These are phyloP conservation scores for Aspergillus tubingensis DNA, from an alignment of 2,329 filamentous ascomycete species.

Conservation along the genomic window DNA sequence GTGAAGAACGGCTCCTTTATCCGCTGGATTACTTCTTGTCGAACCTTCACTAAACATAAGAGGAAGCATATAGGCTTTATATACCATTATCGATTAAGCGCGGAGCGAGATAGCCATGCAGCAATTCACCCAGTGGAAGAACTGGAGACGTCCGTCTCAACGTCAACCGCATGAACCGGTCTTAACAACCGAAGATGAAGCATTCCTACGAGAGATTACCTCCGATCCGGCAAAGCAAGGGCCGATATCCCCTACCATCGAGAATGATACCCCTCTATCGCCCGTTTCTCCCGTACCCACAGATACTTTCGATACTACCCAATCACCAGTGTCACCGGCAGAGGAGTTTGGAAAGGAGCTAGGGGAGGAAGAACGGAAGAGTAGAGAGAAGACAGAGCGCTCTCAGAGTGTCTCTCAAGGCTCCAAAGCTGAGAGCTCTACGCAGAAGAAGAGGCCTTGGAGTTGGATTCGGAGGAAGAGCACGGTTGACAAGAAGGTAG, in stretches of 20 bases:
- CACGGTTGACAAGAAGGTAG: slow-evolving; percentile 37
- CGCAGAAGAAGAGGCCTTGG: slow-evolving; percentile 40
- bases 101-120: slow-evolving; percentile 33
- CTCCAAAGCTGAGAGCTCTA: slow-evolving; percentile 20
- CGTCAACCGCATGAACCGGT: slow-evolving; percentile 44
- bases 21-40: background rate
- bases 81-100: background rate
- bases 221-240: slow-evolving; percentile 42
- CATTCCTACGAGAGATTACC: slow-evolving; percentile 56
- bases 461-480: slow-evolving; percentile 44
- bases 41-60: background rate
- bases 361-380: slow-evolving; percentile 37
- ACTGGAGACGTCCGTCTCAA: slow-evolving; percentile 39
- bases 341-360: slow-evolving; percentile 41
- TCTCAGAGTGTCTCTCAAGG: slow-evolving; percentile 10
- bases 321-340: slow-evolving; percentile 53
- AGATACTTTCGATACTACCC: slow-evolving; percentile 48
- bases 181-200: slow-evolving; percentile 63
- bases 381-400: slow-evolving; percentile 25
- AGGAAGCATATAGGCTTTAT: background rate
- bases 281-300: slow-evolving; percentile 40
- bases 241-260: background rate
- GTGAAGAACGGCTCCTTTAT: slow-evolving; percentile 1
- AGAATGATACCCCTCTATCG: slow-evolving; percentile 7
- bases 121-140: slow-evolving; percentile 47